Percentiles rank a stretch among this genome's conserved stretches.
Conservation (phyloP, 108 stramenopile genomes). For the Cyclotella atomus region DNA sequence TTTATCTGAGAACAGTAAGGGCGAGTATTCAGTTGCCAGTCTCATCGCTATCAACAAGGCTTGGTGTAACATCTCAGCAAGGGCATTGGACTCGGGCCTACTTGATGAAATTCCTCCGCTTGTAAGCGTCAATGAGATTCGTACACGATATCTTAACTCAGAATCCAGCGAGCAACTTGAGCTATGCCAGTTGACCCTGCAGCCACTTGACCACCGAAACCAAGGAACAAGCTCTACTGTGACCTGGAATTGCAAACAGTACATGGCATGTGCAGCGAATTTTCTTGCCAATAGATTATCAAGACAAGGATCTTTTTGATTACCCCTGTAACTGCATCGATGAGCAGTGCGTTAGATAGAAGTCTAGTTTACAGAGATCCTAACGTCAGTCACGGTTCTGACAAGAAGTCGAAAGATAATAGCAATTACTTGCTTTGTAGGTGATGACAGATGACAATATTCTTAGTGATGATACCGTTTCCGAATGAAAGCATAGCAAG, state of each 20-base stretch:
- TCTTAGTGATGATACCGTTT: too few species aligned
- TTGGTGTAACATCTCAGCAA: conserved; percentile 48
- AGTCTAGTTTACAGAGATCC: too few species aligned
- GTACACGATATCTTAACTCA: background rate
- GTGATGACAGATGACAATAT: too few species aligned
- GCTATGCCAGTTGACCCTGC: conserved; percentile 70
- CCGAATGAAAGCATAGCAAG: too few species aligned
- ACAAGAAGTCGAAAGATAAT: too few species aligned
- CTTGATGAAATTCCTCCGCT: conserved; percentile 20
- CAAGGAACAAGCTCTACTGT: conserved; percentile 46
- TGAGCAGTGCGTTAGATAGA: too few species aligned
- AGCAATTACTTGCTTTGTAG: too few species aligned
- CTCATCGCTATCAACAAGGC: conserved; percentile 51
- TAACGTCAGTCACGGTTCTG: too few species aligned
- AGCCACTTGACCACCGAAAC: conserved; percentile 45
- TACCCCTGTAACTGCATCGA: background rate
- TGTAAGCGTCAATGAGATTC: conserved; percentile 51
- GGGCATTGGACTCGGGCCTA: conserved; percentile 22
- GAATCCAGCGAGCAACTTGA: background rate
- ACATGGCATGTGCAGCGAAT: conserved; percentile 80
- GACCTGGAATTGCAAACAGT: conserved; percentile 54
- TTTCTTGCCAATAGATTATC: conserved; percentile 50
- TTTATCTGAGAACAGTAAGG: too few species aligned
- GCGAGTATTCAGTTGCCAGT: too few species aligned
- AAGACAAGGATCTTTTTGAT: background rate